Evolutionary conservation across 441 rosid genomes (phyloP).

Genomic region (Hypseocharis bilobata): DNA sequence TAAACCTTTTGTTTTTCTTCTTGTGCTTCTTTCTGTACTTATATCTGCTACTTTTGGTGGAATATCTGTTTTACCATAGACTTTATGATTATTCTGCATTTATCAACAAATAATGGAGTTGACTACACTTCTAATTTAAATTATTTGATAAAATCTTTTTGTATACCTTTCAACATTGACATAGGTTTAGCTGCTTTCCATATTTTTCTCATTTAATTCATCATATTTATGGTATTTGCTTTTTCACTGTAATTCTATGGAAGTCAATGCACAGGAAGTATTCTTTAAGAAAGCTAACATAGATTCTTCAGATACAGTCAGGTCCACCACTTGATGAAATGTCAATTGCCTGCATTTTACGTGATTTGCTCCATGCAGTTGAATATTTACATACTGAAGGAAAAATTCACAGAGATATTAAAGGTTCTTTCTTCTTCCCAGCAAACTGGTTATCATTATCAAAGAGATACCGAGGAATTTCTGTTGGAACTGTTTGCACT

Average conservation of each 20-base stretch:
- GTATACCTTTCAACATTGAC: no score
- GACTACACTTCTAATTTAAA: no score
- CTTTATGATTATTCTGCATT: no score
- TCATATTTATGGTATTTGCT: neutral
- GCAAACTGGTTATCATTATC: conserved; percentile 3
- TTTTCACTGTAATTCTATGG: neutral
- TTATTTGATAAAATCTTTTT: no score
- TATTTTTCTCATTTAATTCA: neutral
- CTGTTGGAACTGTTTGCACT: neutral
- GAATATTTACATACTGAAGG: conserved; percentile 92
- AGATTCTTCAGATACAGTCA: conserved; percentile 66
- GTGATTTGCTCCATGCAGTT: conserved; percentile 89
- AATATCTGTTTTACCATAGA: no score
- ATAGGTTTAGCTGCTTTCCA: neutral
- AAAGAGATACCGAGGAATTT: neutral
- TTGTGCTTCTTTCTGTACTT: no score
- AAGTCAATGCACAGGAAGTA: neutral
- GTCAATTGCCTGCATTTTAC: conserved; percentile 82
- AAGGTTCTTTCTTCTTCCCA: conserved; percentile 42
- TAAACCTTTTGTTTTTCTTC: no score
- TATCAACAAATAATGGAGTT: no score
- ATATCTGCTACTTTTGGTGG: no score
- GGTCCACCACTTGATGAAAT: conserved; percentile 86
- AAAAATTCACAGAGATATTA: conserved; percentile 95
- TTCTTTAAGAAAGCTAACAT: conserved; percentile 19